Base-by-base conservation (phyloP, 2,329 filamentous ascomycete genomes). In the Talaromyces sp. region DNA sequence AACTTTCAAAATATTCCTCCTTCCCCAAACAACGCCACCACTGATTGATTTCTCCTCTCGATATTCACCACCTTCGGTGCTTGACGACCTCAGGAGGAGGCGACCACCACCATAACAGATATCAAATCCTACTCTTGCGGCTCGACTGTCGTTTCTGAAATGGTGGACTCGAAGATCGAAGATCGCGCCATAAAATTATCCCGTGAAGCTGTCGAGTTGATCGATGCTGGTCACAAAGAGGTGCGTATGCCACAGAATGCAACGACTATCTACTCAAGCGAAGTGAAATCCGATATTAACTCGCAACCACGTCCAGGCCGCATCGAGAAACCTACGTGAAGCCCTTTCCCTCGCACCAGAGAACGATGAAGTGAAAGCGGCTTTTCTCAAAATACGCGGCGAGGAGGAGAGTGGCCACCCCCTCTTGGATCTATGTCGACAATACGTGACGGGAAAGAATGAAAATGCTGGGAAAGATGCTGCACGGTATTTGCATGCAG, bases 311-410 rank as follows among this genome's bases (percentile, higher is more conserved):
- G 58, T 36, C 55, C 59, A 79, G 77, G 73, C 76, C 58, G 77
- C 77, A 37, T 76, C 76, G 41, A 68, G 76, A 62, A 78, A 77
- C 63, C 70, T 80, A 56, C 74, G 76, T 66, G 77, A 79, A 70
- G 78, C 78, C n/a, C 71, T 77, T 48, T 72, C 75, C 28, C 67
- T 80, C 33, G 76, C 75, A 22, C 74, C 77, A 36, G 72, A 78
- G 28, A 74, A 77, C 59, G 63, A 70, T 11, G 69, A 76, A 46
- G 76, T 80, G 56, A 77, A 75, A 64, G 69, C 72, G 31, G 76
- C 77, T 28, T 75, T 80, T 48, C 61, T 76, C 40, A 75, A 76
- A 61, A 73, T 80, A 54, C 71, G 72, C 48, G 69, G 74, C 48
- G 72, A 76, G 58, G 75, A 76, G 58, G 68, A 72, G 61, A 69